phyloP scores from a whole-genome alignment of 169 alveolate species.

The Cryptosporidium felis region DNA sequence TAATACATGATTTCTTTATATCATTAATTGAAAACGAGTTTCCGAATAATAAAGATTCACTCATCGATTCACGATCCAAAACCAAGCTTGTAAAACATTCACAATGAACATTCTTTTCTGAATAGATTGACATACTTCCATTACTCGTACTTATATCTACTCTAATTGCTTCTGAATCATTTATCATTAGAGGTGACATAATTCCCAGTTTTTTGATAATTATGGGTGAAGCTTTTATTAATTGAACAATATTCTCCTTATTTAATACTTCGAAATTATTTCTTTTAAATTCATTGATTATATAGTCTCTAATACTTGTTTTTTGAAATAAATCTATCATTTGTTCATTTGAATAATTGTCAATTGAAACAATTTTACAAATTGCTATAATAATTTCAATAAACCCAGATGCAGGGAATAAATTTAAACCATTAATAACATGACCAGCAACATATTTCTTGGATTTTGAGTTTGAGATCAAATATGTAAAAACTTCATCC shows the following conservation, averaged over 20 bases:
- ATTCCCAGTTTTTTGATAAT: slow-evolving; percentile 22
- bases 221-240: slow-evolving; percentile 30
- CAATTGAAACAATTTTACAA: slow-evolving; percentile 23
- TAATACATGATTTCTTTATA: neutral
- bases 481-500: slow-evolving; percentile 7
- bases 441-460: slow-evolving; percentile 22
- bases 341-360: neutral
- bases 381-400: slow-evolving; percentile 6
- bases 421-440: slow-evolving; percentile 4
- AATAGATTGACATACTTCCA: slow-evolving; percentile 23
- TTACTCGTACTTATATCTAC: neutral
- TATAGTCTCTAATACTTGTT: neutral
- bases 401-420: slow-evolving; percentile 65
- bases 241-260: neutral
- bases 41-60: neutral
- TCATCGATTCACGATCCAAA: neutral
- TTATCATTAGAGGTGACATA: neutral
- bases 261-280: neutral
- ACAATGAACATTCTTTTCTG: neutral
- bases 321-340: neutral
- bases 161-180: neutral
- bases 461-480: neutral
- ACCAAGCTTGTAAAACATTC: neutral
- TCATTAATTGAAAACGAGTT: neutral
- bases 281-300: neutral